phyloP scores from a whole-genome alignment of 768 basidiomycete genomes.

The Boletus edulis region DNA sequence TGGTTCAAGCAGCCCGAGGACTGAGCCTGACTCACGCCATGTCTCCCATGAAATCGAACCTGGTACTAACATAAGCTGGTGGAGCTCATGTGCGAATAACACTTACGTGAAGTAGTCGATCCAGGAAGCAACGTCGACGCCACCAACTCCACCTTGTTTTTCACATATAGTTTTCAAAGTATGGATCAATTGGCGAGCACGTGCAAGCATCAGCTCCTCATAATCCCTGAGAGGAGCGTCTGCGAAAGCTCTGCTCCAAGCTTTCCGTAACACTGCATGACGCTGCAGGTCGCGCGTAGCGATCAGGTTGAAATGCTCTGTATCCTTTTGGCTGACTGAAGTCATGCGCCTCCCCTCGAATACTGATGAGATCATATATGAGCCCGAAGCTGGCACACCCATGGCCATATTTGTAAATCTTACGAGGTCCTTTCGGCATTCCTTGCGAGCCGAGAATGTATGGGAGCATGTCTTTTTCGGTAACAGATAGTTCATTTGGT shows the following conservation, averaged over 20 bases:
- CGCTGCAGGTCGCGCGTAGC: slow-evolving; percentile 19
- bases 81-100: neutral
- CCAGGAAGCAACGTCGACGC: slow-evolving; percentile 17
- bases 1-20: neutral
- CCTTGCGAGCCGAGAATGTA: slow-evolving; percentile 27
- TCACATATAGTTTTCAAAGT: slow-evolving; percentile 10
- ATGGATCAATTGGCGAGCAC: slow-evolving; percentile 19
- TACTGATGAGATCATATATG: slow-evolving; percentile 7
- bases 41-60: slow-evolving; percentile 29
- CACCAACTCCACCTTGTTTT: slow-evolving; percentile 8
- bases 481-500: slow-evolving; percentile 38
- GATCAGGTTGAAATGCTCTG: slow-evolving; percentile 13
- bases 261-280: slow-evolving; percentile 24
- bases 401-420: slow-evolving; percentile 10
- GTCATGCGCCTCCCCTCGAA: slow-evolving; percentile 24
- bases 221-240: slow-evolving; percentile 27
- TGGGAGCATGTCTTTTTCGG: slow-evolving; percentile 20
- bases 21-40: slow-evolving; percentile 24
- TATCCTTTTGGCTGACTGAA: slow-evolving; percentile 10
- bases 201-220: slow-evolving; percentile 22
- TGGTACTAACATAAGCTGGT: neutral
- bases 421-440: slow-evolving; percentile 29
- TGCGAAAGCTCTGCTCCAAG: slow-evolving; percentile 33
- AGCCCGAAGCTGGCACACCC: neutral
- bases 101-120: slow-evolving; percentile 24